A percentile compares a stretch with the other conserved stretches of the same genome.
Conservation (phyloP, 345 rosid species). For the Eucalyptus sp. region DNA sequence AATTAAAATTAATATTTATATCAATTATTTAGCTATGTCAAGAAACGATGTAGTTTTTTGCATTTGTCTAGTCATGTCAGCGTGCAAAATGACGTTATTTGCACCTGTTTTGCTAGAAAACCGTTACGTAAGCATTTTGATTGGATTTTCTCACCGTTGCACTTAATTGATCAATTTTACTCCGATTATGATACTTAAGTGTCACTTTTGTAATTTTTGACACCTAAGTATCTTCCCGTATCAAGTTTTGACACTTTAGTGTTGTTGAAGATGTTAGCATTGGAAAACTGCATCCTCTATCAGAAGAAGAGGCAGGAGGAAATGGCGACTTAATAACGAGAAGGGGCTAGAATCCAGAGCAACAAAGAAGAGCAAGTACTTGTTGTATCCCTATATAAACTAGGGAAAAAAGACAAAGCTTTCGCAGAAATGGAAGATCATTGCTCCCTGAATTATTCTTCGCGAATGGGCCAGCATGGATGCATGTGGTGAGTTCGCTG, state of each 20-base stretch:
- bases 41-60: too few species aligned
- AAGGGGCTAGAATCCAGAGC: conserved; percentile 23
- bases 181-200: too few species aligned
- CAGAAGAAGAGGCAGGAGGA: not conserved
- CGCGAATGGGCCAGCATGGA: not conserved
- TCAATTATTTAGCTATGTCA: too few species aligned
- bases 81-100: fast-evolving
- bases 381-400: conserved; percentile 37
- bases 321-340: not conserved
- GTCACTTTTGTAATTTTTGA: too few species aligned
- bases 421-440: not conserved
- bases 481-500: not conserved
- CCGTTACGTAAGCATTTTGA: fast-evolving
- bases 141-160: too few species aligned
- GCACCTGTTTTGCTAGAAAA: too few species aligned
- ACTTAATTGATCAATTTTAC: too few species aligned
- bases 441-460: not conserved
- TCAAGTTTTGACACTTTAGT: too few species aligned
- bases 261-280: conserved; percentile 1
- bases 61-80: too few species aligned
- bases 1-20: too few species aligned
- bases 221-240: too few species aligned
- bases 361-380: conserved; percentile 47
- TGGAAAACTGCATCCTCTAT: not conserved
- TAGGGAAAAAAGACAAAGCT: not conserved